A percentile compares a stretch with the other conserved stretches of the same genome.
These are phyloP conservation scores for Nicotiana attenuata DNA, from an alignment of 257 asterid species.

Conservation along the genomic window DNA sequence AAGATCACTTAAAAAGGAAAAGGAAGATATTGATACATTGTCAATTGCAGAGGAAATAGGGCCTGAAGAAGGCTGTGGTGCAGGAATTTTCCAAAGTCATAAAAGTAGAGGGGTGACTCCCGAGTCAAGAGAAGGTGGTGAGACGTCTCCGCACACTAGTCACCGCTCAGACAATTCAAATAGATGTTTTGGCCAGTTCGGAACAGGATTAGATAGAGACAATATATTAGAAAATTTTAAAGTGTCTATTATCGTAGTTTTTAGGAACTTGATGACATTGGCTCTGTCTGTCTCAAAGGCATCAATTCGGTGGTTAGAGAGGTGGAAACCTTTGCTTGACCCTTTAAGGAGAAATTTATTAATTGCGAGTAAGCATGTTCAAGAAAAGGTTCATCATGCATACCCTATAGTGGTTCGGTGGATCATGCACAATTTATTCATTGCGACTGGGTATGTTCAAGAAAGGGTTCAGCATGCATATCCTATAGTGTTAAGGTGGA, in stretches of 20 bases:
- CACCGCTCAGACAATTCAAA: constrained; percentile 17
- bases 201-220: constrained; percentile 23
- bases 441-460: constrained; percentile 41
- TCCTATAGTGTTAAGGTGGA: constrained; percentile 66
- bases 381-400: constrained; percentile 53
- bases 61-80: constrained; percentile 20
- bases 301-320: constrained; percentile 67
- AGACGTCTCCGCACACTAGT: constrained; percentile 16
- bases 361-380: constrained; percentile 42
- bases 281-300: constrained; percentile 45
- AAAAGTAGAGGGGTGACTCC: constrained; percentile 30
- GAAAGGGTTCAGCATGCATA: constrained; percentile 52
- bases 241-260: constrained; percentile 42
- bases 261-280: constrained; percentile 46
- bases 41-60: constrained; percentile 23
- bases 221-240: constrained; percentile 34
- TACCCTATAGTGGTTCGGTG: constrained; percentile 44
- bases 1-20: constrained; percentile 50
- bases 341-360: constrained; percentile 29
- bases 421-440: constrained; percentile 11
- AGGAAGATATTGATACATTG: constrained; percentile 28
- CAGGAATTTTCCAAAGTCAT: constrained; percentile 32
- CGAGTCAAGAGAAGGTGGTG: constrained; percentile 28
- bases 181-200: constrained; percentile 19
- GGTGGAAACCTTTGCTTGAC: constrained; percentile 45